Evolutionary conservation across 1,284 basidiomycete genomes (phyloP).

Genomic region (Melampsora americana): DNA sequence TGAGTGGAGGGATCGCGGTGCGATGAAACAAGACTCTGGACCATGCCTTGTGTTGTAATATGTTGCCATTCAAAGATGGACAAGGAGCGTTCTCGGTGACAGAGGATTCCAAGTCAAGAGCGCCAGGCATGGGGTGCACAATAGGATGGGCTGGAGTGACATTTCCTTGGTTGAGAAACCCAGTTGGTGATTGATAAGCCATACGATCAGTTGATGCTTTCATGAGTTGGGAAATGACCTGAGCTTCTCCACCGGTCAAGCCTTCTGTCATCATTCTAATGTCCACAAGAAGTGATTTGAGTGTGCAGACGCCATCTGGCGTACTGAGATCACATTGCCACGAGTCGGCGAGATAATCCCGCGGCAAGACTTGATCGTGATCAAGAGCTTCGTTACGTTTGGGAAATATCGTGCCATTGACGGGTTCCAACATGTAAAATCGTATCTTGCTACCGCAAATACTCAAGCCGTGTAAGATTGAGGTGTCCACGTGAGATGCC

Average conservation of each 20-base stretch:
- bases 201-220: neutral
- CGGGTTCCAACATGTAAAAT: conserved; percentile 33
- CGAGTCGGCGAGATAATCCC: conserved; percentile 16
- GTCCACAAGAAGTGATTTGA: conserved; percentile 14
- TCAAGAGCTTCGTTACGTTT: neutral
- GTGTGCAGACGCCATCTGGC: conserved; percentile 10
- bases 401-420: conserved; percentile 23
- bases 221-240: conserved; percentile 5
- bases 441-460: conserved; percentile 18
- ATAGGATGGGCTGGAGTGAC: neutral
- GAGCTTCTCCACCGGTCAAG: neutral
- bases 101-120: neutral
- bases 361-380: conserved; percentile 13
- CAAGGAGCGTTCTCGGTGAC: neutral
- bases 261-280: neutral
- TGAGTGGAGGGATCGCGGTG: conserved; percentile 12
- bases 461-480: conserved; percentile 25
- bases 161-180: neutral
- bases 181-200: neutral
- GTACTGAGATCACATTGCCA: conserved; percentile 30
- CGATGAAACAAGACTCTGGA: neutral
- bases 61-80: neutral
- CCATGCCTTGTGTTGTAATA: neutral
- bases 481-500: conserved; percentile 5
- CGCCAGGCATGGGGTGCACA: neutral